A percentile compares a stretch with the other conserved stretches of the same genome.
Evolutionary conservation across 148 eudicot species (phyloP).

Genomic region (Arctostaphylos glauca): DNA sequence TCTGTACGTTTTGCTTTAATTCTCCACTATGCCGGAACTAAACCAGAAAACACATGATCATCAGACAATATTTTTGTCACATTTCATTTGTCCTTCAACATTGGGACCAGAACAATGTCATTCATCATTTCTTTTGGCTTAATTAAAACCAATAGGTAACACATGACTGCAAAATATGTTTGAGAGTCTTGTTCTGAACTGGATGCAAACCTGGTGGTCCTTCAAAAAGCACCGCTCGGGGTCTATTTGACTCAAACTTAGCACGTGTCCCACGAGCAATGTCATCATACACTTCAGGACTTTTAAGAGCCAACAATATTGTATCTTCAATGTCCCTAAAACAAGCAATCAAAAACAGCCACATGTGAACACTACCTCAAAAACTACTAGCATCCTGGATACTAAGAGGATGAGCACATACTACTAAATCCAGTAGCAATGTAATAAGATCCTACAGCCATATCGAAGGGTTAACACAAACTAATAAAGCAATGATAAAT

Average conservation of each 20-base stretch:
- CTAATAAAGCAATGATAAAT: background rate
- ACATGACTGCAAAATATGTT: background rate
- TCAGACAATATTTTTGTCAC: background rate
- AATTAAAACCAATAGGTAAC: background rate
- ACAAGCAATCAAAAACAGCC: background rate
- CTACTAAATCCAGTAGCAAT: background rate
- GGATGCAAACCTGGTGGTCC: constrained; percentile 89
- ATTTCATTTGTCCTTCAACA: background rate
- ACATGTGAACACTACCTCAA: background rate
- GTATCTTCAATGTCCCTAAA: constrained; percentile 85
- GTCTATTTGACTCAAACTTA: constrained; percentile 92
- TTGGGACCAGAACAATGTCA: background rate
- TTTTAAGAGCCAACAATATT: constrained; percentile 74
- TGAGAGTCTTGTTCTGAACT: background rate
- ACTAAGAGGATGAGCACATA: background rate
- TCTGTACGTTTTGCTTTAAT: background rate
- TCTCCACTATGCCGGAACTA: background rate
- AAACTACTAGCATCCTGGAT: background rate
- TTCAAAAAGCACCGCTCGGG: constrained; percentile 92
- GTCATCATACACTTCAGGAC: constrained; percentile 95
- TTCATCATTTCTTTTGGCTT: background rate
- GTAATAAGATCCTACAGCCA: background rate
- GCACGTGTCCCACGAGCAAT: constrained; percentile 93
- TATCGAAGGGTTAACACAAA: background rate
- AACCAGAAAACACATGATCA: background rate